Evolutionary conservation across 2,329 filamentous ascomycete species (phyloP).

Genomic region (Coniochaeta hoffmannii): DNA sequence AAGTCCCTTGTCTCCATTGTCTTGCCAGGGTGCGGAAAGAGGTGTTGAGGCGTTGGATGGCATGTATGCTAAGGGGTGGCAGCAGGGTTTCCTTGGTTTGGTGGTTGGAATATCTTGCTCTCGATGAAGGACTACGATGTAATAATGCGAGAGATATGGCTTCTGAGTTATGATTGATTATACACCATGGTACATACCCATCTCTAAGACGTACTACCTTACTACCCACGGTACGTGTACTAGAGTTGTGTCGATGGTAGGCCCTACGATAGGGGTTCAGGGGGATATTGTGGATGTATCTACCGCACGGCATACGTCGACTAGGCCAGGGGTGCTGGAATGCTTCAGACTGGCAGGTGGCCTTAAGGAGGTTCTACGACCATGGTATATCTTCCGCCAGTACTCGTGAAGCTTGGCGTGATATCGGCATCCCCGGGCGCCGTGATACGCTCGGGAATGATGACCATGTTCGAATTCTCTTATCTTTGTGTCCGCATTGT

Average conservation of each 20-base stretch:
- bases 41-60: constrained; percentile 6
- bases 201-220: too few relatives aligned
- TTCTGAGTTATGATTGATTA: background rate
- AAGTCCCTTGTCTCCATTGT: too few relatives aligned
- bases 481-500: background rate
- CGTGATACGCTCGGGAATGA: background rate
- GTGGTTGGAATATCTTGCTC: background rate
- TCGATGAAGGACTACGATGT: background rate
- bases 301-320: too few relatives aligned
- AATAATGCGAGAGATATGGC: background rate
- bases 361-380: background rate
- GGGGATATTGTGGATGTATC: too few relatives aligned
- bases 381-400: background rate
- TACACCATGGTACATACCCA: background rate
- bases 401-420: background rate
- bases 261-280: too few relatives aligned
- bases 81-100: background rate
- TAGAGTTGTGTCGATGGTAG: too few relatives aligned
- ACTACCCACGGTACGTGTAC: too few relatives aligned
- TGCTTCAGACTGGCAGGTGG: too few relatives aligned
- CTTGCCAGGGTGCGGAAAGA: too few relatives aligned
- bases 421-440: background rate
- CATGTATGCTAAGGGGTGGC: background rate
- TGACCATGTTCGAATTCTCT: background rate
- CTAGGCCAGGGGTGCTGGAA: too few relatives aligned